Evolutionary conservation across 2,329 filamentous ascomycete genomes (phyloP).

Genomic region (Aspergillus ochraceoroseus): DNA sequence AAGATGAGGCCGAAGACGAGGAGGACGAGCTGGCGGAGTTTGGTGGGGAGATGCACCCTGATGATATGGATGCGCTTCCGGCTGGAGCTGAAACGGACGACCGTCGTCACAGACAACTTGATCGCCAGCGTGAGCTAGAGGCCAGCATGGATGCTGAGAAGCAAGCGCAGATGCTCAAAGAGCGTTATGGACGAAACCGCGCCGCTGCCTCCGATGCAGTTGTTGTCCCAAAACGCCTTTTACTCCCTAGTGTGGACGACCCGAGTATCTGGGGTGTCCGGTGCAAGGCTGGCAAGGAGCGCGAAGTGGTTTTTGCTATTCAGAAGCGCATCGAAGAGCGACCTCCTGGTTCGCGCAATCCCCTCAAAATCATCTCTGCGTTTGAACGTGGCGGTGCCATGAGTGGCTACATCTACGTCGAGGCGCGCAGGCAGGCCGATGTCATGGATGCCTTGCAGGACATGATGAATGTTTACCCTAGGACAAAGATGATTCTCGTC

Average conservation of each 20-base stretch:
- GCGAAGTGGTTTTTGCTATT: constrained; percentile 80
- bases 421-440: constrained; percentile 81
- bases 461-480: constrained; percentile 83
- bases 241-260: constrained; percentile 90
- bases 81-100: constrained; percentile 79
- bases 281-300: constrained; percentile 92
- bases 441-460: constrained; percentile 77
- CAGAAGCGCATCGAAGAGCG: constrained; percentile 85
- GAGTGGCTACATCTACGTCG: constrained; percentile 93
- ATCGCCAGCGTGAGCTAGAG: constrained; percentile 82
- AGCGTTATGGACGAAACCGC: constrained; percentile 79
- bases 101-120: constrained; percentile 85
- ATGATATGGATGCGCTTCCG: constrained; percentile 73
- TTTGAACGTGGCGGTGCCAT: constrained; percentile 88
- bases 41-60: constrained; percentile 83
- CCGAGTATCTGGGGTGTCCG: constrained; percentile 92
- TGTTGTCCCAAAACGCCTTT: constrained; percentile 75
- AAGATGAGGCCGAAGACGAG: constrained; percentile 83
- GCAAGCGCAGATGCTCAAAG: constrained; percentile 77
- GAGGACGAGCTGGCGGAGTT: constrained; percentile 81
- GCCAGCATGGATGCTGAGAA: constrained; percentile 89
- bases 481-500: constrained; percentile 78
- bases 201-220: constrained; percentile 64
- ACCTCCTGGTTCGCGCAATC: constrained; percentile 65
- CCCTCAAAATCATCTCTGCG: constrained; percentile 77